Percentiles rank a stretch among this genome's conserved stretches.
Conservation (phyloP, 805 yeast genomes). For the Maudiozyma barnettii region DNA sequence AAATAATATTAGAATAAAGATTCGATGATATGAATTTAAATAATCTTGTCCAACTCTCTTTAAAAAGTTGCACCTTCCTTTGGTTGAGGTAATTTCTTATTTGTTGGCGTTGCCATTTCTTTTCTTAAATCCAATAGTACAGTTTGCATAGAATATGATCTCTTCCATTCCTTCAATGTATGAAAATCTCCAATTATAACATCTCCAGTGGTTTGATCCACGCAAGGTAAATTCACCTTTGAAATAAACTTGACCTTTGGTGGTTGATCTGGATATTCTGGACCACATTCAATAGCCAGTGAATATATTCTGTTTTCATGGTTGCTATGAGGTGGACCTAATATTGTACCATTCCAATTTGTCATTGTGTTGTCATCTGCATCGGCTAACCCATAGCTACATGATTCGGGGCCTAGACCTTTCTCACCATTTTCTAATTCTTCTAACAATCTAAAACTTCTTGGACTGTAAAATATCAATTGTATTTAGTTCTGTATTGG, state of each 20-base stretch:
- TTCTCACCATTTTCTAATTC: constrained; percentile 97
- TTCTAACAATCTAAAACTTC: constrained; percentile 89
- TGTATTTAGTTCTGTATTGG: no score
- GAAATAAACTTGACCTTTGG: constrained; percentile 76
- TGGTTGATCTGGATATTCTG: constrained; percentile 78
- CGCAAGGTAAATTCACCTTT: constrained; percentile 85
- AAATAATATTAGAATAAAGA: no score
- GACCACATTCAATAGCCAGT: constrained; percentile 71
- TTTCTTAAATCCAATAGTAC: constrained; percentile 79
- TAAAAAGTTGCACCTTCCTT: constrained; percentile 70
- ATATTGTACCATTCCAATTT: constrained; percentile 93
- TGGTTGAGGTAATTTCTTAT: constrained; percentile 85
- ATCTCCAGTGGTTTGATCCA: constrained; percentile 52
- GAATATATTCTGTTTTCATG: constrained; percentile 93
- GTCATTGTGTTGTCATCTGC: constrained; percentile 90
- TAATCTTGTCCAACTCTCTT: background rate
- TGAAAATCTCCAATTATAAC: constrained; percentile 49
- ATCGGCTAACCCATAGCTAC: constrained; percentile 88
- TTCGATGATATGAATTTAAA: background rate
- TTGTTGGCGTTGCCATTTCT: constrained; percentile 75
- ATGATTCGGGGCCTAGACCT: constrained; percentile 93
- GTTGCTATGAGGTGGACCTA: constrained; percentile 89
- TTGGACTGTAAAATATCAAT: constrained; percentile 39
- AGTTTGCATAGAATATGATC: constrained; percentile 90
- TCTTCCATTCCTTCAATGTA: constrained; percentile 74